phyloP scores from a whole-genome alignment of 257 asterid genomes.

The Jacaranda copaia region DNA sequence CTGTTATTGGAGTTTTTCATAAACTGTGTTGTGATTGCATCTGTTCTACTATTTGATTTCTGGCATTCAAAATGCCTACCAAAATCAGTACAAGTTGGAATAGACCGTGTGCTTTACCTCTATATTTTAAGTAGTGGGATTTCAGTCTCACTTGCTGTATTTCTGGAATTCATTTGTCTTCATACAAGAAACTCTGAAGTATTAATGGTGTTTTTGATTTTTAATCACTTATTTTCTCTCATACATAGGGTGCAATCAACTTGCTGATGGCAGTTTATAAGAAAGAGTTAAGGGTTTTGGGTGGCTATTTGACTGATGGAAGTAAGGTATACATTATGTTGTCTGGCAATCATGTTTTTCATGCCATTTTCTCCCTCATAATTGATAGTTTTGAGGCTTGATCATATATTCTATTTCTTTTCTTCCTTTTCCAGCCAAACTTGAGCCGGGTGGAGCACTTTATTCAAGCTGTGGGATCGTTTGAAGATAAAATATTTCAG shows the following conservation, averaged over 20 bases:
- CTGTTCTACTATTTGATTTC: conserved; percentile 13
- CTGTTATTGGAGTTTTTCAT: conserved; percentile 6
- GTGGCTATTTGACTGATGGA: conserved; percentile 86
- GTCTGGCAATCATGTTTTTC: conserved; percentile 18
- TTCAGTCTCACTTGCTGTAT: conserved; percentile 5
- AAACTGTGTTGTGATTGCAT: conserved; percentile 26
- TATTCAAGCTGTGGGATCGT: conserved; percentile 95
- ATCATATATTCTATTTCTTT: conserved; percentile 24
- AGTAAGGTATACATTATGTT: conserved; percentile 69
- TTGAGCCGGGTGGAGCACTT: conserved; percentile 84
- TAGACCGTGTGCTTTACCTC: conserved; percentile 7
- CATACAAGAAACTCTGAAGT: neutral
- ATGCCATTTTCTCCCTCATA: conserved; percentile 13
- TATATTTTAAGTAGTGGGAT: conserved; percentile 3
- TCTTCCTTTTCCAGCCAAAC: conserved; percentile 67
- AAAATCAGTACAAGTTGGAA: conserved; percentile 8
- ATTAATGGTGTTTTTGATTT: conserved; percentile 22
- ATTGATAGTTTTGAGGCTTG: conserved; percentile 23
- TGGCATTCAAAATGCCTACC: conserved; percentile 1
- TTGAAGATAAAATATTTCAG: conserved; percentile 88
- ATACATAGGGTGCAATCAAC: conserved; percentile 89
- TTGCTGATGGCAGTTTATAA: conserved; percentile 93
- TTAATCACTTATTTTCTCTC: conserved; percentile 34
- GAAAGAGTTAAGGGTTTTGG: conserved; percentile 80
- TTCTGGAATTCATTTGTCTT: conserved; percentile 6